Conservation (phyloP, 2,329 filamentous ascomycete genomes). For the Aureobasidium lini region DNA sequence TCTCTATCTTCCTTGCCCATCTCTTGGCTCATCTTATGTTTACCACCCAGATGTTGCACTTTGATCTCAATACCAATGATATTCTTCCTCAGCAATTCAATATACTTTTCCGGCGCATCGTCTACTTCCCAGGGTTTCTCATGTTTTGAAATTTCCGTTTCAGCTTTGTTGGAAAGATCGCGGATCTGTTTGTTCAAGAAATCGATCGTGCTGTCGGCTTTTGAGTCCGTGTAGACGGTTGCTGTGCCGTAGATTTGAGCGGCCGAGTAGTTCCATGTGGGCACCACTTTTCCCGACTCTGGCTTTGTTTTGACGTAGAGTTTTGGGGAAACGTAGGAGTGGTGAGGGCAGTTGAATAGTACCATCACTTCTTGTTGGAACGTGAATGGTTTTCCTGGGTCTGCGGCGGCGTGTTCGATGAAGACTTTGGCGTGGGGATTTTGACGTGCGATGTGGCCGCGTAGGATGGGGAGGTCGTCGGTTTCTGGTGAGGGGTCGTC, state of each 20-base stretch:
- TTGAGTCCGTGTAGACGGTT: constrained; percentile 46
- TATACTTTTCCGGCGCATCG: constrained; percentile 50
- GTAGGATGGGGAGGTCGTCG: constrained; percentile 39
- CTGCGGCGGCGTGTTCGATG: constrained; percentile 34
- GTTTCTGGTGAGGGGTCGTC: constrained; percentile 22
- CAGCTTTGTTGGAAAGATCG: constrained; percentile 46
- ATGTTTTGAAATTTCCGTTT: constrained; percentile 52
- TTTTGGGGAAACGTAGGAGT: constrained; percentile 62
- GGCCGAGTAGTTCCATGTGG: constrained; percentile 64
- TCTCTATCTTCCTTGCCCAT: constrained; percentile 44
- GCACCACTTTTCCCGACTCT: constrained; percentile 56
- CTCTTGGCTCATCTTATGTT: constrained; percentile 63
- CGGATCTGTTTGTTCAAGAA: constrained; percentile 48
- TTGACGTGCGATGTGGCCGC: constrained; percentile 54
- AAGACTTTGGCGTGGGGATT: constrained; percentile 60
- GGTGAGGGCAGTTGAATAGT: constrained; percentile 51
- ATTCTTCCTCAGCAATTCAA: constrained; percentile 37
- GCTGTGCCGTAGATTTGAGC: constrained; percentile 56
- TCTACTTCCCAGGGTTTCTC: constrained; percentile 46
- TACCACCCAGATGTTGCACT: constrained; percentile 50
- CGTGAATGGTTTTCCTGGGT: constrained; percentile 19
- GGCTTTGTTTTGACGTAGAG: constrained; percentile 63
- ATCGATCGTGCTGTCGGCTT: constrained; percentile 34
- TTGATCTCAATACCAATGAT: constrained; percentile 45
- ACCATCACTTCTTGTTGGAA: constrained; percentile 51